Evolutionary conservation across 257 asterid genomes (phyloP).

Genomic region (Rhazya stricta): DNA sequence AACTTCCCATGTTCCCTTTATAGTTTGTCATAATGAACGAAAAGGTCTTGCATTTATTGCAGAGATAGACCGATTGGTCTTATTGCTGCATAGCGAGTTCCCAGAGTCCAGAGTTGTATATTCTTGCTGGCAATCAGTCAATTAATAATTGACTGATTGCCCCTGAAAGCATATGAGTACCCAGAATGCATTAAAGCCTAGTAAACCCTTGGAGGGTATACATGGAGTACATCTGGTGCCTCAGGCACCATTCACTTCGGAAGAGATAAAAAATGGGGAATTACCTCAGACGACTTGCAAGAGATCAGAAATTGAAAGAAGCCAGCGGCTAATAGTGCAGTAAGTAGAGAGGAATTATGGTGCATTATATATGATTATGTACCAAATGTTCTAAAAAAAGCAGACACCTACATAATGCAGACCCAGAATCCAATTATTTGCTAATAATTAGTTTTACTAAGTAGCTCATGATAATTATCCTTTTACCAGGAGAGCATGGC

Average conservation of each 20-base stretch:
- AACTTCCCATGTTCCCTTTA: background rate
- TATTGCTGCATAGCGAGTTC: conserved; percentile 20
- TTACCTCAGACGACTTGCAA: conserved; percentile 28
- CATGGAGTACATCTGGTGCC: conserved; percentile 71
- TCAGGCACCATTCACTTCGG: conserved; percentile 58
- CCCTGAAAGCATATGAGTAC: conserved; percentile 54
- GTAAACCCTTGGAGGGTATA: conserved; percentile 50
- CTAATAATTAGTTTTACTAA: background rate
- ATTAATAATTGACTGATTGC: conserved; percentile 58
- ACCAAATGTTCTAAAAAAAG: background rate
- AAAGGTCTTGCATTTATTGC: conserved; percentile 12
- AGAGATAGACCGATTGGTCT: conserved; percentile 22
- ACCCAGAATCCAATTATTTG: conserved; percentile 5
- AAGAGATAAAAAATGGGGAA: conserved; percentile 59
- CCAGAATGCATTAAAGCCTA: conserved; percentile 42
- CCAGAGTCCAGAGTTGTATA: conserved; percentile 20
- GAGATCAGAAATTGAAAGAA: conserved; percentile 31
- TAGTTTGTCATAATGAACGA: background rate
- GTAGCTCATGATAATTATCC: conserved; percentile 4
- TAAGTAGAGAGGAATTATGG: conserved; percentile 34
- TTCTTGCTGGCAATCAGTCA: conserved; percentile 71
- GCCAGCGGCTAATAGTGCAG: conserved; percentile 43
- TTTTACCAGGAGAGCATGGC: conserved; percentile 67
- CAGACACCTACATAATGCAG: background rate
- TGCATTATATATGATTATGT: conserved; percentile 2